Evolutionary conservation across 306 rosid species (phyloP).

Genomic region (Quercus berberidifolia): DNA sequence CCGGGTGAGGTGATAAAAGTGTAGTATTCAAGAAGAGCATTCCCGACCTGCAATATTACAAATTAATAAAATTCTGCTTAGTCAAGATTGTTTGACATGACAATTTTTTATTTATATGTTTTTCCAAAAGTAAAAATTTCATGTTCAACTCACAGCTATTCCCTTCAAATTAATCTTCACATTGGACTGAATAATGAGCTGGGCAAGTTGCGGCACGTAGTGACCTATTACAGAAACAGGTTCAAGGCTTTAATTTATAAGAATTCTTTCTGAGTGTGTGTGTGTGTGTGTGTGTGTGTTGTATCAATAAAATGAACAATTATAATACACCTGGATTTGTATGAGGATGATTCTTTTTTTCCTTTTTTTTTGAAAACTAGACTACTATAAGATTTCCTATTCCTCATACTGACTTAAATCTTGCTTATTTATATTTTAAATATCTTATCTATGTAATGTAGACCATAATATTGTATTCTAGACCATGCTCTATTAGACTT

Average conservation of each 20-base stretch:
- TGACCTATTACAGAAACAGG: conserved; percentile 29
- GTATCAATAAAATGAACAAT: too few species aligned
- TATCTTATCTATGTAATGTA: too few species aligned
- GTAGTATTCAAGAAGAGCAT: conserved; percentile 27
- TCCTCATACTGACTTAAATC: too few species aligned
- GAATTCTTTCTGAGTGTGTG: too few species aligned
- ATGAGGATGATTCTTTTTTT: too few species aligned
- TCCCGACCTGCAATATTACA: conserved; percentile 31
- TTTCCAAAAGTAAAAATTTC: neutral
- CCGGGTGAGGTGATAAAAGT: conserved; percentile 19
- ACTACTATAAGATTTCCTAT: too few species aligned
- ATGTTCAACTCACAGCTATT: conserved; percentile 33
- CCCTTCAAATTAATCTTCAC: conserved; percentile 33
- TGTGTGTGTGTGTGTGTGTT: too few species aligned
- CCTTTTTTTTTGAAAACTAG: too few species aligned
- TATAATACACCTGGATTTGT: too few species aligned
- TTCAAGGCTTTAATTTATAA: neutral
- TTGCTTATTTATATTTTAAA: too few species aligned
- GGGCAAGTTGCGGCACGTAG: conserved; percentile 47
- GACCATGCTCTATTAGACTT: too few species aligned
- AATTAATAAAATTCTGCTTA: neutral
- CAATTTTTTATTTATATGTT: neutral
- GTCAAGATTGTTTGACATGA: neutral
- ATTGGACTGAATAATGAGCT: conserved; percentile 29
- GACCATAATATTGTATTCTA: too few species aligned